Conservation (phyloP, 176 grass and related monocot genomes). For the Elymus sibiricus region DNA sequence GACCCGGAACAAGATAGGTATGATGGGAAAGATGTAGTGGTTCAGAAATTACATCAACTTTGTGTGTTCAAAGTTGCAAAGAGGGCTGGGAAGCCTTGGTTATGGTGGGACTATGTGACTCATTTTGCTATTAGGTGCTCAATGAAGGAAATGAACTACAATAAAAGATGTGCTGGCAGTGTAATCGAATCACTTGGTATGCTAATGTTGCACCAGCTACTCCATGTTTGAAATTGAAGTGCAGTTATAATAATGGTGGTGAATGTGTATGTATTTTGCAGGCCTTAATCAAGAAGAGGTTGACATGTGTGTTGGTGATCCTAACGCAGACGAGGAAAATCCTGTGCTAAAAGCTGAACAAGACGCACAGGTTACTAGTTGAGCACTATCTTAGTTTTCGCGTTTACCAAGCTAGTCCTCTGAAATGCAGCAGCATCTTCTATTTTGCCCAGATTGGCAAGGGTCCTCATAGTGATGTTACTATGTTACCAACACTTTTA, state of each 20-base stretch:
- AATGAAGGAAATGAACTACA: constrained; percentile 87
- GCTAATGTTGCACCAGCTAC: not conserved
- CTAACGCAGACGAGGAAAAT: constrained; percentile 67
- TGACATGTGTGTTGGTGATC: constrained; percentile 70
- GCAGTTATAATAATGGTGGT: not conserved
- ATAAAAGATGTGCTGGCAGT: constrained; percentile 60
- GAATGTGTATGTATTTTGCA: constrained; percentile 26
- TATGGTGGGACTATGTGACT: constrained; percentile 95
- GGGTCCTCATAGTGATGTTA: constrained; percentile 73
- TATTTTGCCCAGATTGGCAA: constrained; percentile 64
- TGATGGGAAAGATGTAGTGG: constrained; percentile 84
- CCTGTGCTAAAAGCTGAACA: constrained; percentile 84
- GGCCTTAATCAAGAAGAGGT: constrained; percentile 67
- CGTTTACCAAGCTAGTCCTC: not conserved
- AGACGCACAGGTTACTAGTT: constrained; percentile 62
- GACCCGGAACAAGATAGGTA: constrained; percentile 82
- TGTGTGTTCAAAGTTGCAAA: constrained; percentile 72
- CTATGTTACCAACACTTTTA: constrained; percentile 87
- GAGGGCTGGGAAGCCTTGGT: constrained; percentile 67
- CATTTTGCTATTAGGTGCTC: constrained; percentile 70
- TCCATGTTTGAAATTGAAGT: not conserved
- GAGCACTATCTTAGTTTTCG: too few species aligned
- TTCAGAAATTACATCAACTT: constrained; percentile 76
- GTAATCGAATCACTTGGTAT: constrained; percentile 84
- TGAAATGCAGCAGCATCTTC: not conserved